A percentile compares a stretch with the other conserved stretches of the same genome.
phyloP scores from a whole-genome alignment of 805 yeast genomes.

The Pichia heedii region DNA sequence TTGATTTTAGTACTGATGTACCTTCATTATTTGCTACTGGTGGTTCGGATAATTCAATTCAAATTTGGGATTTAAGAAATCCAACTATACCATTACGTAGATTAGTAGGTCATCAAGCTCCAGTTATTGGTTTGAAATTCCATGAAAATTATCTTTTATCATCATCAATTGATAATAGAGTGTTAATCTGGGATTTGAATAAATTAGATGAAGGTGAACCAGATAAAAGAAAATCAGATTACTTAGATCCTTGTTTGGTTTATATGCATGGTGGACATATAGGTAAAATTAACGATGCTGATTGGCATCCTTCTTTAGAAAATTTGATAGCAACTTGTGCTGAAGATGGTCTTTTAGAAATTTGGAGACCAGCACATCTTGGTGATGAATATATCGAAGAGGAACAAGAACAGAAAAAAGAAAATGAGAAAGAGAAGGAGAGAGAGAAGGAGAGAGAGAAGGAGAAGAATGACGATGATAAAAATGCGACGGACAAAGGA shows the following conservation, averaged over 20 bases:
- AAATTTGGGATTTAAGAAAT: conserved; percentile 68
- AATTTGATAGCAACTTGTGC: conserved; percentile 60
- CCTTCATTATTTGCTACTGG: conserved; percentile 62
- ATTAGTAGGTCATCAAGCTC: conserved; percentile 56
- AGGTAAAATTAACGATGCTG: conserved; percentile 54
- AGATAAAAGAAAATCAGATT: conserved; percentile 43
- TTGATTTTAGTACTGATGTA: conserved; percentile 53
- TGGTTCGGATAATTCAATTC: conserved; percentile 65
- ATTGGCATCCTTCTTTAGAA: conserved; percentile 53
- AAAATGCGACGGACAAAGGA: conserved; percentile 19
- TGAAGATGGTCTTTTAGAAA: conserved; percentile 66
- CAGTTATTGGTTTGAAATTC: conserved; percentile 50
- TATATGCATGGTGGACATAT: conserved; percentile 89
- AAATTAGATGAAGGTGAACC: conserved; percentile 49
- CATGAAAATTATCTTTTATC: conserved; percentile 40
- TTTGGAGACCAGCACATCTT: conserved; percentile 61
- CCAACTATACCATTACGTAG: conserved; percentile 49
- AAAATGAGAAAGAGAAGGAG: conserved; percentile 8
- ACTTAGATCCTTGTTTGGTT: conserved; percentile 65
- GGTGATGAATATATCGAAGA: conserved; percentile 31
- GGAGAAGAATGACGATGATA: conserved; percentile 18
- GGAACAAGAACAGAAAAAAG: conserved; percentile 34
- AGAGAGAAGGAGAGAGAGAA: too few relatives aligned
- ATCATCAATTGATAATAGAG: conserved; percentile 57
- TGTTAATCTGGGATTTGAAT: conserved; percentile 66